A percentile compares a stretch with the other conserved stretches of the same genome.
These are phyloP conservation scores for Podila epicladia DNA, from an alignment of 192 early-diverging fungal species.

Conservation along the genomic window DNA sequence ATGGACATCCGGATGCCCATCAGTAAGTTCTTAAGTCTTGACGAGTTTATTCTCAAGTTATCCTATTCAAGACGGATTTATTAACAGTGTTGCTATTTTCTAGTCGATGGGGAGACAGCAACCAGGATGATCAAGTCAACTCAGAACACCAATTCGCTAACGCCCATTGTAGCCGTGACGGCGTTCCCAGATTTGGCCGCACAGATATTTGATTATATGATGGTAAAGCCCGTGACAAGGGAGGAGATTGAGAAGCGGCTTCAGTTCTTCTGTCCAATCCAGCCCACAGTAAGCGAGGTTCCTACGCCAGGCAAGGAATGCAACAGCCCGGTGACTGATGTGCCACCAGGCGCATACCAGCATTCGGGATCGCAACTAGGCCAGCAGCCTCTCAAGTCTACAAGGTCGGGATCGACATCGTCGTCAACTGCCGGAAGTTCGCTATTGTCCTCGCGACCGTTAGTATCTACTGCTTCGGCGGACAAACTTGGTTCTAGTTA, in stretches of 20 bases:
- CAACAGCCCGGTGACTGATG: too few species aligned
- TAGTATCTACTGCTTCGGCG: too few species aligned
- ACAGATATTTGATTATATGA: slow-evolving; percentile 73
- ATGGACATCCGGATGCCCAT: slow-evolving; percentile 96
- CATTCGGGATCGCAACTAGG: too few species aligned
- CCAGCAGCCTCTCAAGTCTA: too few species aligned
- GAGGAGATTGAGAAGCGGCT: slow-evolving; percentile 64
- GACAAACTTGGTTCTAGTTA: too few species aligned
- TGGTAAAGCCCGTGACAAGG: slow-evolving; percentile 79
- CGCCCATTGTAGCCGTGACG: slow-evolving; percentile 85
- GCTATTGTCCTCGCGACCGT: too few species aligned
- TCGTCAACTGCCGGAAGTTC: too few species aligned
- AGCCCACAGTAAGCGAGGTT: slow-evolving; percentile 27
- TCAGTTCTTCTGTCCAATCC: slow-evolving; percentile 56
- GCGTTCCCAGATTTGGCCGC: slow-evolving; percentile 63
- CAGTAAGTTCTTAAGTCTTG: slow-evolving; percentile 62
- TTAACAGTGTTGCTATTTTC: neutral
- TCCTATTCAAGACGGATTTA: neutral
- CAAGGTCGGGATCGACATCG: too few species aligned
- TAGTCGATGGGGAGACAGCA: slow-evolving; percentile 92
- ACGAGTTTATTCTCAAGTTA: neutral
- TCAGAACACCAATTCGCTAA: slow-evolving; percentile 84
- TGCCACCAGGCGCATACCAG: too few species aligned
- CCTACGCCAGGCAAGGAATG: slow-evolving; percentile 21
- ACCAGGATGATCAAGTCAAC: slow-evolving; percentile 96